Evolutionary conservation across 75 land plant species (phyloP).

Genomic region (Adiantum capillusveneris): DNA sequence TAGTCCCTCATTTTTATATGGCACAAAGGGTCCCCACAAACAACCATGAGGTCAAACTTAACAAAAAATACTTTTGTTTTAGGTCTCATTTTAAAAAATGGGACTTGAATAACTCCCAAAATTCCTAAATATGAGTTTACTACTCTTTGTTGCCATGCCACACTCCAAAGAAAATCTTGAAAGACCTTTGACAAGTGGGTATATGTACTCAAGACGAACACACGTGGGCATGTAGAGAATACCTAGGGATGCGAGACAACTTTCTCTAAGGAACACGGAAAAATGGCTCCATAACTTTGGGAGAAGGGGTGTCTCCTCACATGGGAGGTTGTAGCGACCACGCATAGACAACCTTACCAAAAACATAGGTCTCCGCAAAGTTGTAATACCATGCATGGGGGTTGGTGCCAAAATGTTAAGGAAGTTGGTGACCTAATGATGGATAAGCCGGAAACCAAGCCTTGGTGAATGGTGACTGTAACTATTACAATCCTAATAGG

Average conservation of each 20-base stretch:
- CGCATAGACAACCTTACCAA: too few species aligned
- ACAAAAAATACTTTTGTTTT: too few species aligned
- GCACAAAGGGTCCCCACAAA: too few species aligned
- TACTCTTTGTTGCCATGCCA: too few species aligned
- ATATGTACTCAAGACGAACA: slow-evolving; percentile 14
- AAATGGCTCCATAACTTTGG: slow-evolving; percentile 19
- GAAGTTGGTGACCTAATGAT: slow-evolving; percentile 16
- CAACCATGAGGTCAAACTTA: too few species aligned
- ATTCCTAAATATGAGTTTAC: too few species aligned
- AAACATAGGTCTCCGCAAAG: too few species aligned
- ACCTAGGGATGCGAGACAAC: slow-evolving; percentile 18
- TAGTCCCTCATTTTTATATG: too few species aligned
- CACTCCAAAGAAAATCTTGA: slow-evolving; percentile 17
- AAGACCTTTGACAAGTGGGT: slow-evolving; percentile 14
- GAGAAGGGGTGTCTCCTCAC: slow-evolving; percentile 11
- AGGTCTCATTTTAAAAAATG: too few species aligned
- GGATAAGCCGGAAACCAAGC: slow-evolving; percentile 1
- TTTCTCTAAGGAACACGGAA: slow-evolving; percentile 10
- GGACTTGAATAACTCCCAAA: too few species aligned
- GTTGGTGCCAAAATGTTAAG: neutral
- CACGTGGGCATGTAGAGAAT: slow-evolving; percentile 19
- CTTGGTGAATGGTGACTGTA: neutral
- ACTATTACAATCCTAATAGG: slow-evolving; percentile 5
- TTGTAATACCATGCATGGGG: too few species aligned
- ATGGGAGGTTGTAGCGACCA: neutral